phyloP scores from a whole-genome alignment of 805 yeast genomes.

The Sugiyamaella americana region DNA sequence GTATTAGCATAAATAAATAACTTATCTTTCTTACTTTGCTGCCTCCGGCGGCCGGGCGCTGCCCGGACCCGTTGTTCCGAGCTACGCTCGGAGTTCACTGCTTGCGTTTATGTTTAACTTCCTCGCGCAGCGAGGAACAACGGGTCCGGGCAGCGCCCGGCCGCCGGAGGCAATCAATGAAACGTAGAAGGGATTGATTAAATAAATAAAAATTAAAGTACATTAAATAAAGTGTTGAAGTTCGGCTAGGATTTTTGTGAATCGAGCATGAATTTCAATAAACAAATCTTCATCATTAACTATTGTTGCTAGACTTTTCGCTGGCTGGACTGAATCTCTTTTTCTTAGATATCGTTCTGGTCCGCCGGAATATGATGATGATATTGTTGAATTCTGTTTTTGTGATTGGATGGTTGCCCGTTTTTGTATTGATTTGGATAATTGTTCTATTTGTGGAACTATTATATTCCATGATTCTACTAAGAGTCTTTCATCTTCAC shows the following conservation, averaged over 20 bases:
- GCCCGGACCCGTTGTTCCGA: not conserved
- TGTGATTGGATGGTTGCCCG: conserved; percentile 12
- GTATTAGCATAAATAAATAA: too few relatives aligned
- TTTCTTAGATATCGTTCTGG: conserved; percentile 18
- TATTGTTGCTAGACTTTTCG: conserved; percentile 15
- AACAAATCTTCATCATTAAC: conserved; percentile 19
- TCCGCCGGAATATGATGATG: conserved; percentile 2
- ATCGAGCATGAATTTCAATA: conserved; percentile 17
- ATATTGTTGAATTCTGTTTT: not conserved
- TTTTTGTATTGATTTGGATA: conserved; percentile 17
- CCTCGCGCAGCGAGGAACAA: not conserved
- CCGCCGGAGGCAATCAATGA: not conserved
- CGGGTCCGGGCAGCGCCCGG: not conserved
- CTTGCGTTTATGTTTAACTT: not conserved
- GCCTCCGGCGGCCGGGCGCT: not conserved
- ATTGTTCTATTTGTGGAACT: conserved; percentile 17
- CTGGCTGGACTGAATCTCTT: conserved; percentile 14
- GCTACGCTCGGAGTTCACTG: not conserved
- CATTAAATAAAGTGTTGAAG: not conserved
- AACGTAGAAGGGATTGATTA: too few relatives aligned
- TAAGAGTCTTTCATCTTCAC: conserved; percentile 20
- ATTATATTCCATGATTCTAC: conserved; percentile 19
- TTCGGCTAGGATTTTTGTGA: conserved; percentile 12
- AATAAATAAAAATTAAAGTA: too few relatives aligned
- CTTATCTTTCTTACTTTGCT: not conserved